These are phyloP conservation scores for Pseudohyphozyma bogoriensis DNA, from an alignment of 768 basidiomycete genomes.

Conservation along the genomic window DNA sequence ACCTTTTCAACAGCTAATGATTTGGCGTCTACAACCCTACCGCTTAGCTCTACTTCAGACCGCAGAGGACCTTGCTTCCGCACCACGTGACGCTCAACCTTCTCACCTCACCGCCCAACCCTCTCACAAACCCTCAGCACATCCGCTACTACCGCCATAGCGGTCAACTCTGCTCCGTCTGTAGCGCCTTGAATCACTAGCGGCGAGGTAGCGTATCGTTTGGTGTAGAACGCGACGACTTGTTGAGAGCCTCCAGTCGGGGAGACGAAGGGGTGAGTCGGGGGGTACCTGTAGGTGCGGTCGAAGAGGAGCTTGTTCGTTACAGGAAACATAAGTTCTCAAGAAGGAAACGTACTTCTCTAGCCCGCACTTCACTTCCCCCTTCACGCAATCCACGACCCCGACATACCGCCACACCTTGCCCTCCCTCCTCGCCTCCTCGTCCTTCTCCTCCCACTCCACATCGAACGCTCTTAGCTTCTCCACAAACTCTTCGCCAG, in stretches of 20 bases:
- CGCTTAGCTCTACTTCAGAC: too few species aligned
- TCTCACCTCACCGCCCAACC: background rate
- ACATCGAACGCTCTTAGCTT: conserved; percentile 72
- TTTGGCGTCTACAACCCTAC: too few species aligned
- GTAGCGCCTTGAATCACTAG: conserved; percentile 92
- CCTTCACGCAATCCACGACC: conserved; percentile 68
- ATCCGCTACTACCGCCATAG: conserved; percentile 93
- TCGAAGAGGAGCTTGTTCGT: too few species aligned
- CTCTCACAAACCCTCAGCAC: conserved; percentile 46
- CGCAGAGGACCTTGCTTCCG: too few species aligned
- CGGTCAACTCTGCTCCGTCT: conserved; percentile 95
- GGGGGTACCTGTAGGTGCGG: conserved; percentile 58
- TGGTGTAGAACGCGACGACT: conserved; percentile 94
- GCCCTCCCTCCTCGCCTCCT: conserved; percentile 64
- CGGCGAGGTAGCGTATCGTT: conserved; percentile 76
- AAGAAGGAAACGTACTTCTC: conserved; percentile 75
- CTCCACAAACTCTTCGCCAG: conserved; percentile 71
- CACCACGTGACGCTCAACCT: too few species aligned
- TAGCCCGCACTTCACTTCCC: conserved; percentile 69
- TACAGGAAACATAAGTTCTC: too few species aligned
- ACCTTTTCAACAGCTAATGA: too few species aligned
- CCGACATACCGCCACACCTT: conserved; percentile 88
- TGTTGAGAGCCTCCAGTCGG: conserved; percentile 94
- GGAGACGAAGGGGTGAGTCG: conserved; percentile 85
- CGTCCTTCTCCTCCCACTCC: conserved; percentile 63